phyloP scores from a whole-genome alignment of 2,329 filamentous ascomycete species.

The Fusarium marasasianum region DNA sequence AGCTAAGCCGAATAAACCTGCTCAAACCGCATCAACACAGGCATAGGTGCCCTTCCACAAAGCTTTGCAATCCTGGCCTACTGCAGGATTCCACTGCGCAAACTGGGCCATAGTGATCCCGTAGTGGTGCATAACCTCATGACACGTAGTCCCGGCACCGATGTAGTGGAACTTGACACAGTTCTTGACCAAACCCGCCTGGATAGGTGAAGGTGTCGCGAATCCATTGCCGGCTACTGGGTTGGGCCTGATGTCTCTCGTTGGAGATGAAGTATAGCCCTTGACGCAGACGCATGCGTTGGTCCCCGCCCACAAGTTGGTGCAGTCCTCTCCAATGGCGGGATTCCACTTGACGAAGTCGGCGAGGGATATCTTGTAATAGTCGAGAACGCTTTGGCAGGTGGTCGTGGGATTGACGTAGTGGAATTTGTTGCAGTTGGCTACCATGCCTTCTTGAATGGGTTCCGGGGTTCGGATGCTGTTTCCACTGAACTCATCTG shows the following conservation, averaged over 20 bases:
- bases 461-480: neutral
- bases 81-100: conserved; percentile 1
- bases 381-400: neutral
- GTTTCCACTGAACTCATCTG: neutral
- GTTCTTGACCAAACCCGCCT: conserved; percentile 3
- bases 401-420: neutral
- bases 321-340: neutral
- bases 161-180: conserved; percentile 9
- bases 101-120: conserved; percentile 1
- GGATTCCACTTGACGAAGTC: conserved; percentile 10
- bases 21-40: neutral
- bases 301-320: neutral
- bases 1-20: neutral
- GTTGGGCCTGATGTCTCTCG: neutral
- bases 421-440: conserved; percentile 10
- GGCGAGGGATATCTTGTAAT: neutral
- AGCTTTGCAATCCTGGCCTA: neutral
- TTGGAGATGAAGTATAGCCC: neutral
- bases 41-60: neutral
- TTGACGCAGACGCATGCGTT: neutral
- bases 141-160: neutral
- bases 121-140: neutral
- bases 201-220: neutral
- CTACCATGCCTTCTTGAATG: conserved; percentile 1
- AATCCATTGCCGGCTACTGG: neutral